A percentile compares a stretch with the other conserved stretches of the same genome.
phyloP scores from a whole-genome alignment of 108 stramenopile genomes.

The Mediolabrus comicus region DNA sequence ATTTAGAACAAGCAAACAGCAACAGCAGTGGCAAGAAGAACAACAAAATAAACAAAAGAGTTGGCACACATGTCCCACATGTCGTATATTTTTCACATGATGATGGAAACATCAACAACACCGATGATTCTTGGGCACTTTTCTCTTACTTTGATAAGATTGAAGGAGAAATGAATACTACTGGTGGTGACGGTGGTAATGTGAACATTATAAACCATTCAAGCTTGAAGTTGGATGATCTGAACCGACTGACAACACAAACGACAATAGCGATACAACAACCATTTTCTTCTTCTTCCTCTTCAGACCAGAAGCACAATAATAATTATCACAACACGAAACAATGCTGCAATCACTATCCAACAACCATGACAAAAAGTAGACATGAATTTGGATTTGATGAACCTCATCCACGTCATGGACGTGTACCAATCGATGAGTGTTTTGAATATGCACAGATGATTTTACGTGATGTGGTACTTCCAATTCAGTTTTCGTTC shows the following conservation, averaged over 20 bases:
- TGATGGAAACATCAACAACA: background rate
- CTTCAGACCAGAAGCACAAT: conserved; percentile 4
- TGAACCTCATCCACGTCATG: conserved; percentile 88
- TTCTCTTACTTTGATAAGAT: conserved; percentile 29
- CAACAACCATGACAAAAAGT: conserved; percentile 65
- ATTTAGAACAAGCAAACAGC: background rate
- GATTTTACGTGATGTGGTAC: conserved; percentile 57
- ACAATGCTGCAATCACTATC: conserved; percentile 28
- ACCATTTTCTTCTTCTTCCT: conserved; percentile 51
- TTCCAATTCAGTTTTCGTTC: conserved; percentile 64
- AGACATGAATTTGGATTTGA: conserved; percentile 85
- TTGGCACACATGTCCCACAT: conserved; percentile 16
- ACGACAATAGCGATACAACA: background rate
- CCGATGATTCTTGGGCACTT: conserved; percentile 32
- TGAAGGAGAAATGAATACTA: background rate
- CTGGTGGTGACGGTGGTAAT: background rate
- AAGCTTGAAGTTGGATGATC: background rate
- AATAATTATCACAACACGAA: background rate
- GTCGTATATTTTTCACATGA: conserved; percentile 50
- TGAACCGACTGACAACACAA: conserved; percentile 25
- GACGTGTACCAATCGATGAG: conserved; percentile 66
- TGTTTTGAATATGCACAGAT: conserved; percentile 58
- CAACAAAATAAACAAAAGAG: background rate
- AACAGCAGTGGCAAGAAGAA: no score
- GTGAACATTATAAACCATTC: background rate